Conservation (phyloP, 1,139 yeast species). For the Candida albicans region DNA sequence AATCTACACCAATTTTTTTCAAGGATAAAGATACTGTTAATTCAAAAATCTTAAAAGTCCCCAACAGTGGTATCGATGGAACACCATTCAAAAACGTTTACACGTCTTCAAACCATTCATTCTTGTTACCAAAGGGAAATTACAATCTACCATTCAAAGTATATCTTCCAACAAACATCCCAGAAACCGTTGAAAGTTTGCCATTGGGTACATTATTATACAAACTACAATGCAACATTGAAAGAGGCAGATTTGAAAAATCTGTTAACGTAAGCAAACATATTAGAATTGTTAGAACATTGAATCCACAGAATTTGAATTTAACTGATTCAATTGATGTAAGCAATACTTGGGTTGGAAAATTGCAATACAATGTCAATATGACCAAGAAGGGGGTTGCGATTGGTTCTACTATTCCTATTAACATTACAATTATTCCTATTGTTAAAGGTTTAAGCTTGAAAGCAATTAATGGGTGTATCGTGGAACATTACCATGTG, state of each 20-base stretch:
- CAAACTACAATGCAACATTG: slow-evolving; percentile 54
- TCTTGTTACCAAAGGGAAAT: slow-evolving; percentile 60
- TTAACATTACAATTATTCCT: slow-evolving; percentile 57
- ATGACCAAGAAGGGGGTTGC: slow-evolving; percentile 60
- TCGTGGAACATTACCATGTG: slow-evolving; percentile 53
- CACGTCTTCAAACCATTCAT: slow-evolving; percentile 32
- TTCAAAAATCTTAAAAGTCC: slow-evolving; percentile 23
- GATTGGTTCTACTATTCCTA: slow-evolving; percentile 55
- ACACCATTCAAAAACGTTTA: slow-evolving; percentile 37
- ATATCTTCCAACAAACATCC: slow-evolving; percentile 56
- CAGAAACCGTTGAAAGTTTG: slow-evolving; percentile 70
- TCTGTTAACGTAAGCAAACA: slow-evolving; percentile 33
- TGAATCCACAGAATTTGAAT: slow-evolving; percentile 51
- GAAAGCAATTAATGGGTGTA: slow-evolving; percentile 47
- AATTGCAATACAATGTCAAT: slow-evolving; percentile 61
- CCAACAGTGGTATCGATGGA: slow-evolving; percentile 44
- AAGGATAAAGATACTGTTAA: slow-evolving; percentile 6
- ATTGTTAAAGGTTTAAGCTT: slow-evolving; percentile 54
- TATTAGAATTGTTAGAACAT: slow-evolving; percentile 46
- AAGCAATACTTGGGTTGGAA: slow-evolving; percentile 64
- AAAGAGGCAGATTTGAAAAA: slow-evolving; percentile 52
- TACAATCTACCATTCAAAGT: slow-evolving; percentile 64
- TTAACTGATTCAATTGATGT: slow-evolving; percentile 58
- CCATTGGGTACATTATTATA: slow-evolving; percentile 56
- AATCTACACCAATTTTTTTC: slow-evolving; percentile 10